Conservation (phyloP, 352 stramenopile species). For the Poterioochromonas sp. region DNA sequence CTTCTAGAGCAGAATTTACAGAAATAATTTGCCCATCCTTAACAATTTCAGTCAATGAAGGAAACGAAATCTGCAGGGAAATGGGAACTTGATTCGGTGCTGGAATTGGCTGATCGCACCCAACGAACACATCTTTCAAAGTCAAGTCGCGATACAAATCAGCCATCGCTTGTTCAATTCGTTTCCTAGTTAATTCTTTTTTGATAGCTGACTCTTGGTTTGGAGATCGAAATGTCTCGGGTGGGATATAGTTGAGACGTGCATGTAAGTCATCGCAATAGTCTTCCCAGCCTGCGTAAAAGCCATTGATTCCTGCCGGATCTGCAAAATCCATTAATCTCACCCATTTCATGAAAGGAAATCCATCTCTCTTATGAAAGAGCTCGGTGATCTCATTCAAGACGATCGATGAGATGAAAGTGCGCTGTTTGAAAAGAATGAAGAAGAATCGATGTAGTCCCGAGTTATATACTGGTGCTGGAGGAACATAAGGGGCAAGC, state of each 20-base stretch:
- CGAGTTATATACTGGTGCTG: background rate
- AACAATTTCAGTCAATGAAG: background rate
- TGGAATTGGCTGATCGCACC: background rate
- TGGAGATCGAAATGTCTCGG: background rate
- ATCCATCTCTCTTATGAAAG: background rate
- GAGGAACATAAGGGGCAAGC: background rate
- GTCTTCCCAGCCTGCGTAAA: background rate
- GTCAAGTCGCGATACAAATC: background rate
- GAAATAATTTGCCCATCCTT: background rate
- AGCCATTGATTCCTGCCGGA: background rate
- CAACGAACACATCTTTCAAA: conserved; percentile 2
- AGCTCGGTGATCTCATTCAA: background rate
- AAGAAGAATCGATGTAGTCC: conserved; percentile 4
- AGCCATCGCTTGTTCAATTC: background rate
- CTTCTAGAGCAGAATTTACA: background rate
- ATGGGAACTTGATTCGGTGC: background rate
- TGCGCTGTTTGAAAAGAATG: background rate
- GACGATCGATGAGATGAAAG: background rate
- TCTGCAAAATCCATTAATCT: background rate
- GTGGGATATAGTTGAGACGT: background rate
- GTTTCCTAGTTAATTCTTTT: background rate
- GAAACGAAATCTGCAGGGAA: background rate
- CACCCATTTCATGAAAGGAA: background rate
- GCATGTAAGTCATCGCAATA: background rate
- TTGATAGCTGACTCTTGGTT: background rate